Base-by-base conservation (phyloP, 768 basidiomycete species). In the Boletus barrowsii region DNA sequence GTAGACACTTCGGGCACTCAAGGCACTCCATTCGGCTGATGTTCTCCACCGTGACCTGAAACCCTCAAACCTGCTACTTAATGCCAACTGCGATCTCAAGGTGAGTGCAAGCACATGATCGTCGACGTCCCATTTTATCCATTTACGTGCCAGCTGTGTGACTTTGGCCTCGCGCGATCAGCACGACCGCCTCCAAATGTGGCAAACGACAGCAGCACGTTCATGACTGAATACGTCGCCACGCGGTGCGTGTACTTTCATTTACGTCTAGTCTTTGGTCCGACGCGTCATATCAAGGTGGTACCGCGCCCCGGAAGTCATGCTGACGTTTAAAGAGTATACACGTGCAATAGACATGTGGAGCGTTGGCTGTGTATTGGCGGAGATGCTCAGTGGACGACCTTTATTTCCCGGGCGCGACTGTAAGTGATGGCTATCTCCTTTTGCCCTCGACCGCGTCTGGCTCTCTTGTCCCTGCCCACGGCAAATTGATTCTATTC, bases 251-350 rank as follows among this genome's bases (percentile, higher is more conserved):
- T 52, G 18, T 13, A 35, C 44, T 20, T 9, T 4, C 20, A 3
- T 46, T 37, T 43, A 32, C 26, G 10, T 26, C 4, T 3, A 30
- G 20, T 26, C 37, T 39, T 41, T 10, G 33, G 24, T 42, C 51
- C 56, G 42, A 58, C 49, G 26, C 44, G 53, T 39, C 42, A 37
- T 14, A 35, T 24, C 11, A 47, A 86, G 93, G 65, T 98, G 96
- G 96, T 98, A 98, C 68, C 85, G 96, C 30, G 96, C 96, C 0
- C 96, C 96, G 0, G 96, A 98, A 69, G 91, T 98, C 57, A 98
- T 98, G 96, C 80, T 98, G 35, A 96, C 93, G 0, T 98, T 97
- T 77, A 93, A 95, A 66, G 87, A 95, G 75, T 98, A 98, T 69
- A 94, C 93, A 6, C 82, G 83, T 33, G 88, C 88, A 0, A 89